Conservation (phyloP, 2,329 filamentous ascomycete species). For the Xylariaceae sp. region DNA sequence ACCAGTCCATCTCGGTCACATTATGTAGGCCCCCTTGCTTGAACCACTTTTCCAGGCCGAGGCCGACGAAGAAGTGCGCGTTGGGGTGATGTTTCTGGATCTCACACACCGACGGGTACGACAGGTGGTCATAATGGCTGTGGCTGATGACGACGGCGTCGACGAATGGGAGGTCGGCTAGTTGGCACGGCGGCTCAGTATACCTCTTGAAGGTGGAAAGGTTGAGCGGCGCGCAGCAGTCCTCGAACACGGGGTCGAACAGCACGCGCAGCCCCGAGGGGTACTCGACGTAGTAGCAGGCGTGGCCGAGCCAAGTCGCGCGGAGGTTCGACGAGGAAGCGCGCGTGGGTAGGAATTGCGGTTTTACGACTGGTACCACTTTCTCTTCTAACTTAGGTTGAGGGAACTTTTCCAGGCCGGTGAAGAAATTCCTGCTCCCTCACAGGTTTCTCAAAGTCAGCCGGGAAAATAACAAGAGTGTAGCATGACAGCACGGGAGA, state of each 20-base stretch:
- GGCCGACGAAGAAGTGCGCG: conserved; percentile 84
- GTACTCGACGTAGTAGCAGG: conserved; percentile 91
- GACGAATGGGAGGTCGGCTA: conserved; percentile 75
- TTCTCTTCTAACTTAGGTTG: conserved; percentile 62
- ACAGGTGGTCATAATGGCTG: conserved; percentile 92
- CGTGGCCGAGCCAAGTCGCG: conserved; percentile 94
- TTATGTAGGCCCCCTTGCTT: conserved; percentile 67
- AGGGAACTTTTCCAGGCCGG: conserved; percentile 51
- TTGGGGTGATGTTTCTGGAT: conserved; percentile 72
- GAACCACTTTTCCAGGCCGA: conserved; percentile 87
- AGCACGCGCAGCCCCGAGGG: conserved; percentile 83
- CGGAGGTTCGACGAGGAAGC: conserved; percentile 63
- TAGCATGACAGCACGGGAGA: not conserved
- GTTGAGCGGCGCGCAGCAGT: conserved; percentile 77
- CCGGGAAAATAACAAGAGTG: not conserved
- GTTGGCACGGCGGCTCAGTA: conserved; percentile 74
- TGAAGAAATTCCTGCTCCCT: conserved; percentile 35
- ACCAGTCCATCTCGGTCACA: conserved; percentile 93
- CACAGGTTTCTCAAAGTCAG: not conserved
- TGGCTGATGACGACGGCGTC: conserved; percentile 84
- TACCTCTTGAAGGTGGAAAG: conserved; percentile 75
- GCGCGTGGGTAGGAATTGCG: conserved; percentile 66
- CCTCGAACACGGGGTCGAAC: conserved; percentile 92
- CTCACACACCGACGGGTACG: conserved; percentile 72
- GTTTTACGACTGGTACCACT: conserved; percentile 65